These are phyloP conservation scores for Mycosphaerella sp. DNA, from an alignment of 2,329 filamentous ascomycete species.

Conservation along the genomic window DNA sequence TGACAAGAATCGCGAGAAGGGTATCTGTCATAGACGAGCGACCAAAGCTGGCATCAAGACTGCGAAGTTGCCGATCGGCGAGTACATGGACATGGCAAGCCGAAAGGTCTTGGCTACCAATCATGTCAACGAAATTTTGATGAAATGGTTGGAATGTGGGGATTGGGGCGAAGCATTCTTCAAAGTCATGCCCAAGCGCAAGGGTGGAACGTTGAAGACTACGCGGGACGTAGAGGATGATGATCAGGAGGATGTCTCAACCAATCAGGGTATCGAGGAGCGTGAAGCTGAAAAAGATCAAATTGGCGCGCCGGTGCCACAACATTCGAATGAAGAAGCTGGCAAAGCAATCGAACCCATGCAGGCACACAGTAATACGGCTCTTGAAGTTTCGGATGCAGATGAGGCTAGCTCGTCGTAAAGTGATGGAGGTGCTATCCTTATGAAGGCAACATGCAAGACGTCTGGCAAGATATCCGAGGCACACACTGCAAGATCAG, in stretches of 20 bases:
- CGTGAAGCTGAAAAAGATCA: background rate
- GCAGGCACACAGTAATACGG: background rate
- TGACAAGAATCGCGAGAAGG: slow-evolving; percentile 94
- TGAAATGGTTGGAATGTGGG: slow-evolving; percentile 80
- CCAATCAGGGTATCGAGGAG: slow-evolving; percentile 12
- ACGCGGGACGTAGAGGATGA: slow-evolving; percentile 1
- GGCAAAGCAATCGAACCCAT: background rate
- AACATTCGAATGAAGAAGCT: background rate
- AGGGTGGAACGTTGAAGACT: slow-evolving; percentile 63
- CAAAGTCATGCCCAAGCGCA: slow-evolving; percentile 81
- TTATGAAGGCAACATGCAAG: background rate
- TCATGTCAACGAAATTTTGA: slow-evolving; percentile 95
- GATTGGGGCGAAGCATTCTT: slow-evolving; percentile 91
- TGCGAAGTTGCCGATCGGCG: slow-evolving; percentile 87
- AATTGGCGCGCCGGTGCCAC: too few relatives aligned
- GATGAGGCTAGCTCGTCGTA: background rate
- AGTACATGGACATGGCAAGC: slow-evolving; percentile 86
- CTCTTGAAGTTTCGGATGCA: background rate
- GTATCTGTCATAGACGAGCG: slow-evolving; percentile 81
- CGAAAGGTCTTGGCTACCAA: slow-evolving; percentile 86
- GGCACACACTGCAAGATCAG: too few relatives aligned
- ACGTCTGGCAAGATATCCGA: background rate
- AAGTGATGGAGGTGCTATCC: background rate
- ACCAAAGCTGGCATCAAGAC: slow-evolving; percentile 71
- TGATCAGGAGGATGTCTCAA: slow-evolving; percentile 13